Percentiles rank a stretch among this genome's conserved stretches.
phyloP scores from a whole-genome alignment of 176 grass and related monocot species.

The Echinochloa phyllopogon region DNA sequence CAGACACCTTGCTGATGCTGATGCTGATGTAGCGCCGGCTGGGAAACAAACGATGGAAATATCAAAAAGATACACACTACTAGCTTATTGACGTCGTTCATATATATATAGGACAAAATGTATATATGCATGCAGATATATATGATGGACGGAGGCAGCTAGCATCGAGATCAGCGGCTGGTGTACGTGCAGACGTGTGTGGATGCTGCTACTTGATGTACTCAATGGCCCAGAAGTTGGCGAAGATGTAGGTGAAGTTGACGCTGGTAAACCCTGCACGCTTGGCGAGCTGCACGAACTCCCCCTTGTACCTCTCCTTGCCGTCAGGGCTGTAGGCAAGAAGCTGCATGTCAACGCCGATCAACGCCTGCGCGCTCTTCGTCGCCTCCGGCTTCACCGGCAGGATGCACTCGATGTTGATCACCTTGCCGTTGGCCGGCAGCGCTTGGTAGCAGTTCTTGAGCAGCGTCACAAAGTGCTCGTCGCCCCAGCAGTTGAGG shows the following conservation, averaged over 20 bases:
- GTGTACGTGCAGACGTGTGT: no score
- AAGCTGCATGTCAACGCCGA: constrained; percentile 55
- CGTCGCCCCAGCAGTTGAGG: constrained; percentile 36
- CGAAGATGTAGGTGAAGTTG: constrained; percentile 42
- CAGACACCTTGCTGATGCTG: no score
- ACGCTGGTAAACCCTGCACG: constrained; percentile 46
- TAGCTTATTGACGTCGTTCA: no score
- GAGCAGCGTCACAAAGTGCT: constrained; percentile 36
- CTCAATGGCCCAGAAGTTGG: constrained; percentile 25
- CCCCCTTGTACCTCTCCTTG: constrained; percentile 56
- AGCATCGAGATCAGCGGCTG: no score
- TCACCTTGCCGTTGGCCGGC: constrained; percentile 38
- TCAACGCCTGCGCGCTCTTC: constrained; percentile 25
- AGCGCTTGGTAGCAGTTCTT: constrained; percentile 48
- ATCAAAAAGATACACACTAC: no score
- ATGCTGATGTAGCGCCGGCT: no score
- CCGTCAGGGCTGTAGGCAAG: constrained; percentile 62
- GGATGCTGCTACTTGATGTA: constrained; percentile 60
- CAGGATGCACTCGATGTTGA: constrained; percentile 23
- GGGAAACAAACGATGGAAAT: no score
- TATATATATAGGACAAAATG: no score
- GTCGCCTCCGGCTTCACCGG: not conserved
- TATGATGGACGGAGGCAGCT: no score
- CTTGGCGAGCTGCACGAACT: constrained; percentile 52
- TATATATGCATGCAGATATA: no score